These are phyloP conservation scores for Backusella tarrabulga DNA, from an alignment of 192 early-diverging fungal genomes.

Conservation along the genomic window DNA sequence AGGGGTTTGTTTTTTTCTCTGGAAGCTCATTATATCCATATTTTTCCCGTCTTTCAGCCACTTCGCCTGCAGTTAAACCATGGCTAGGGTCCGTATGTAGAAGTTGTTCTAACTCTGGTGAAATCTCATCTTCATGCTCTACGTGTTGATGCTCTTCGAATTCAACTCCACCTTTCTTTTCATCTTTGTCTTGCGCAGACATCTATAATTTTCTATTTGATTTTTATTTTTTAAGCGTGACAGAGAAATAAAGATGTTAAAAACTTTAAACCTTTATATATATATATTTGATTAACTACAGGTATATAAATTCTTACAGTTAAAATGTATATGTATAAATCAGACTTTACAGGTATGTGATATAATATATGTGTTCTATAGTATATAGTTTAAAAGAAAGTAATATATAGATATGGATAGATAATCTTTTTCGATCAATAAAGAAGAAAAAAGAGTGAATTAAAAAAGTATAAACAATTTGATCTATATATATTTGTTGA, in stretches of 20 bases:
- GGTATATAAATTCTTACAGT: background rate
- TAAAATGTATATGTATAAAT: background rate
- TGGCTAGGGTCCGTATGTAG: constrained; percentile 74
- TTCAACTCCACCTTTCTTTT: constrained; percentile 53
- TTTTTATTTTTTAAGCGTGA: background rate
- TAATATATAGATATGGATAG: background rate
- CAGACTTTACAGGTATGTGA: background rate
- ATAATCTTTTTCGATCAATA: background rate
- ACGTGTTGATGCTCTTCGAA: constrained; percentile 74
- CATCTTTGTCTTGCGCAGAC: constrained; percentile 18
- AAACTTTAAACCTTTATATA: background rate
- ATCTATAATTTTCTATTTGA: background rate
- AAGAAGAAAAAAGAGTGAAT: background rate
- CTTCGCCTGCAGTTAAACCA: constrained; percentile 79
- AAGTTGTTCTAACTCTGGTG: constrained; percentile 79
- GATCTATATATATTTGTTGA: constrained; percentile 1
- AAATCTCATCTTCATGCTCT: constrained; percentile 73
- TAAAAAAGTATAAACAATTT: background rate
- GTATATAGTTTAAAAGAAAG: background rate
- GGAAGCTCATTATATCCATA: constrained; percentile 85
- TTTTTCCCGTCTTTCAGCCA: constrained; percentile 61
- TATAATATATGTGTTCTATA: background rate
- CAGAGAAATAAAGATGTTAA: too few relatives aligned
- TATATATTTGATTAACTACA: background rate
- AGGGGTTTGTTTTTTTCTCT: constrained; percentile 82